These are phyloP conservation scores for Blastobotrys peoriensis DNA, from an alignment of 805 yeast genomes.

Conservation along the genomic window DNA sequence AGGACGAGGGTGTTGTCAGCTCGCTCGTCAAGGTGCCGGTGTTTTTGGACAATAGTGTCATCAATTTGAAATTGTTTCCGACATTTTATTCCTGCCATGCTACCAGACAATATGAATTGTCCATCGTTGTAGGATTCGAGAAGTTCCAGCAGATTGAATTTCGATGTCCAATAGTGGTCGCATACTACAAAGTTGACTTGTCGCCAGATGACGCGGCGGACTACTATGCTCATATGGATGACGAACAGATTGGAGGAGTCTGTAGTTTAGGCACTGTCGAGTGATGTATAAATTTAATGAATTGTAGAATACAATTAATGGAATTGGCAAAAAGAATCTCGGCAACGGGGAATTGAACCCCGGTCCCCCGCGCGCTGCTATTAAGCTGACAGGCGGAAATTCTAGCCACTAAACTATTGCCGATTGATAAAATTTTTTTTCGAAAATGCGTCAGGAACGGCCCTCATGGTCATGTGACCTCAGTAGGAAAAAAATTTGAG, in stretches of 20 bases:
- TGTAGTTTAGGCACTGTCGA: not conserved
- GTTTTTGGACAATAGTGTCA: not conserved
- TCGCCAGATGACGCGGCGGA: not conserved
- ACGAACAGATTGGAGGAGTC: not conserved
- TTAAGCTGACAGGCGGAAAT: conserved; percentile 33
- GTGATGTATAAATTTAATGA: too few species aligned
- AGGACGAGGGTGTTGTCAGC: not conserved
- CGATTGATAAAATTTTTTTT: not conserved
- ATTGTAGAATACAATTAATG: too few species aligned
- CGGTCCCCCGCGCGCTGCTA: conserved; percentile 12
- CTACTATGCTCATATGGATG: not conserved
- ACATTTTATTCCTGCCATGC: not conserved
- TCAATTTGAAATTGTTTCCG: not conserved
- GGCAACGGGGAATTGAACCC: conserved; percentile 14
- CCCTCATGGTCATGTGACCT: too few species aligned
- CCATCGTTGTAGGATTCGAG: not conserved
- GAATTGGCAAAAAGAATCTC: conserved; percentile 6
- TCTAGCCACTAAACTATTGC: conserved; percentile 36
- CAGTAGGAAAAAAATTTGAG: too few species aligned
- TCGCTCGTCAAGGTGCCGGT: not conserved
- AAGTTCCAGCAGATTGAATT: not conserved
- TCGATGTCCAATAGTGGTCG: not conserved
- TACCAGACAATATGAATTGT: not conserved
- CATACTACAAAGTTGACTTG: not conserved
- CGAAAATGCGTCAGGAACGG: too few species aligned